phyloP scores from a whole-genome alignment of 2,329 filamentous ascomycete species.

The Aureobasidium sp. region DNA sequence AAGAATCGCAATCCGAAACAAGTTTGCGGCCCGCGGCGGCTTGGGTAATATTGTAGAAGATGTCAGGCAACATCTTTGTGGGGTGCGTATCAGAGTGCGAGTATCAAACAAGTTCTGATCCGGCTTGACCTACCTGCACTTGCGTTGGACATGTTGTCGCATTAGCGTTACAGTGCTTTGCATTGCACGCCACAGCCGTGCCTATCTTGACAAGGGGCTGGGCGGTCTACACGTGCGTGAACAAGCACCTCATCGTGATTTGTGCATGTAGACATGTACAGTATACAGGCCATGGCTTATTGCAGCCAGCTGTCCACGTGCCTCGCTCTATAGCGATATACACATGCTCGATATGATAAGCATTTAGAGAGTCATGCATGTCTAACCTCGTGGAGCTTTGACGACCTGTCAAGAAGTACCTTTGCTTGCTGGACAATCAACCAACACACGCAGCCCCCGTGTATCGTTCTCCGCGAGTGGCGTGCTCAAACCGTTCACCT shows the following conservation, averaged over 20 bases:
- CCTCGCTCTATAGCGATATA: background rate
- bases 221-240: constrained; percentile 3
- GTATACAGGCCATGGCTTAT: background rate
- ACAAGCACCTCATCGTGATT: background rate
- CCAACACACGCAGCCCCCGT: background rate
- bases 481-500: background rate
- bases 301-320: background rate
- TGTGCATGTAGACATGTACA: background rate
- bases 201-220: constrained; percentile 3
- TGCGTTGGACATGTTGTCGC: background rate
- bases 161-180: constrained; percentile 13
- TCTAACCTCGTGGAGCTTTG: background rate
- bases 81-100: background rate
- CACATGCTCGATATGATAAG: background rate
- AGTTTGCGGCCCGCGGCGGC: background rate
- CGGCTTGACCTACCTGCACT: background rate
- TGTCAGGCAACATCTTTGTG: background rate
- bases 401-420: background rate
- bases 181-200: constrained; percentile 5
- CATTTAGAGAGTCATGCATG: background rate
- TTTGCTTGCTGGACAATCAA: background rate
- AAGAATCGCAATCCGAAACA: background rate
- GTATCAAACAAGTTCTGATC: background rate
- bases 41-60: background rate
- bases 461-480: background rate